Evolutionary conservation across 2,329 filamentous ascomycete genomes (phyloP).

Genomic region (Penicillium psychrosexuale): DNA sequence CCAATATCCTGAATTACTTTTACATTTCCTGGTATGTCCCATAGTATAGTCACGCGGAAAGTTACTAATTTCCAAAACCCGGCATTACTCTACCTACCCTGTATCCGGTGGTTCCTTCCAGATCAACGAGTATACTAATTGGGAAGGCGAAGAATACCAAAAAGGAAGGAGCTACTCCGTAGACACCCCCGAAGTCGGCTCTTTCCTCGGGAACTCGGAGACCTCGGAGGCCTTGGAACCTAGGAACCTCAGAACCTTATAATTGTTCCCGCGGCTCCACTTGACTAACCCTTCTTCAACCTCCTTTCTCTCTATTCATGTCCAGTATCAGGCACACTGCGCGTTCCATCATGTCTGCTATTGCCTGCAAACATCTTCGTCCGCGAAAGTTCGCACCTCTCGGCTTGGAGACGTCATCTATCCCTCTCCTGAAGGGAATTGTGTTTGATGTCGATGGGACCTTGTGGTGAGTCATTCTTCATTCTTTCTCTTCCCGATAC

Average conservation of each 20-base stretch:
- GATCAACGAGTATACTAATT: no score
- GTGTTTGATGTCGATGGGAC: conserved; percentile 97
- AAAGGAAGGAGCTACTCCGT: neutral
- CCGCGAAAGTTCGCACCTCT: conserved; percentile 53
- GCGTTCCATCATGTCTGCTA: conserved; percentile 23
- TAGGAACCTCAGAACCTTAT: neutral
- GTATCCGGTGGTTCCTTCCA: no score
- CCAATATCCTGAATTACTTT: neutral
- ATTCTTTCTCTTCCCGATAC: neutral
- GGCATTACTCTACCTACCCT: no score
- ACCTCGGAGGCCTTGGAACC: no score
- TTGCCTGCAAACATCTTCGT: conserved; percentile 23
- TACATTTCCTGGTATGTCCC: no score
- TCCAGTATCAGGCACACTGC: neutral
- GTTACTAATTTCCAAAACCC: no score
- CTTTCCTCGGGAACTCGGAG: neutral
- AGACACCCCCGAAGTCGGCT: neutral
- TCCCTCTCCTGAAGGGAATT: conserved; percentile 54
- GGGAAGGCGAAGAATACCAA: neutral
- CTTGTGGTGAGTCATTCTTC: conserved; percentile 63
- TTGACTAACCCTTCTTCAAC: neutral
- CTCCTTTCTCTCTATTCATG: neutral
- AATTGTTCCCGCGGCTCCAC: conserved; percentile 5
- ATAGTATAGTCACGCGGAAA: no score
- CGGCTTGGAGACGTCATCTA: conserved; percentile 32